phyloP scores from a whole-genome alignment of 2,329 filamentous ascomycete genomes.

The Xylaria multiplex region DNA sequence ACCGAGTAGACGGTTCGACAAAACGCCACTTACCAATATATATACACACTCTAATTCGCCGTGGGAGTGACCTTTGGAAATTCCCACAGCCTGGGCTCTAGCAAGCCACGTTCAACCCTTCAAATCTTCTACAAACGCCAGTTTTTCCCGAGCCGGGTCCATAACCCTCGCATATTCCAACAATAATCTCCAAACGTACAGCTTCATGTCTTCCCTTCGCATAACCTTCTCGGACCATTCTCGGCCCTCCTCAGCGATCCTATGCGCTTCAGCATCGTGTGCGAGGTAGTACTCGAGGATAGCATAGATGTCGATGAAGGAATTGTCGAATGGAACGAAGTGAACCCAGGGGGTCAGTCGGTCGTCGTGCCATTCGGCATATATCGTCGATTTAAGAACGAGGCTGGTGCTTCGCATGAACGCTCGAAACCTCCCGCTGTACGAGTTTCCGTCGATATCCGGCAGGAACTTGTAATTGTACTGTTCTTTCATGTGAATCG shows the following conservation, averaged over 20 bases:
- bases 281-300: constrained; percentile 72
- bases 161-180: constrained; percentile 65
- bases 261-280: constrained; percentile 58
- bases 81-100: not conserved
- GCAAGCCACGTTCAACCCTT: constrained; percentile 2
- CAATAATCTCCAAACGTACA: constrained; percentile 71
- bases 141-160: constrained; percentile 52
- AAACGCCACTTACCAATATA: not conserved
- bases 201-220: constrained; percentile 71
- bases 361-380: constrained; percentile 79
- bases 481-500: constrained; percentile 58
- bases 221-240: constrained; percentile 71
- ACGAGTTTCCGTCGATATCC: constrained; percentile 76
- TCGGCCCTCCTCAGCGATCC: constrained; percentile 68
- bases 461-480: constrained; percentile 72
- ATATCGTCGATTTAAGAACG: constrained; percentile 77
- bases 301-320: constrained; percentile 72
- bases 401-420: constrained; percentile 72
- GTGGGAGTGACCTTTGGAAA: not conserved
- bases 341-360: constrained; percentile 76
- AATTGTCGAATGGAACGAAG: constrained; percentile 77
- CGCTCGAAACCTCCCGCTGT: constrained; percentile 69
- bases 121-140: constrained; percentile 59
- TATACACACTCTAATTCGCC: not conserved
- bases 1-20: not conserved